phyloP scores from a whole-genome alignment of 139 green algal genomes.

The Chlamydomonas sp. region DNA sequence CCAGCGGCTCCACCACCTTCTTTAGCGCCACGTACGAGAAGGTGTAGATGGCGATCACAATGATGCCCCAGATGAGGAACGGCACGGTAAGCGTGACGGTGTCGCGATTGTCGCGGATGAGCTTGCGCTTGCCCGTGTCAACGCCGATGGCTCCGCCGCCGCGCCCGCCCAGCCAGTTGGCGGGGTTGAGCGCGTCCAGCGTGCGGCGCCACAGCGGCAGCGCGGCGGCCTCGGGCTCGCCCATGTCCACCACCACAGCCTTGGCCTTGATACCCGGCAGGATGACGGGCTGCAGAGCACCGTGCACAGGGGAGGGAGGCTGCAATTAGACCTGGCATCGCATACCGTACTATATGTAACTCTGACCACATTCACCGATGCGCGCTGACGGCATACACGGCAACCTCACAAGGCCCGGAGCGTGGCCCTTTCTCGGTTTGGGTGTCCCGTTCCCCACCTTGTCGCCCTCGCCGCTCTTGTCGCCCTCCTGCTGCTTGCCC shows the following conservation, averaged over 20 bases:
- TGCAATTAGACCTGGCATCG: no score
- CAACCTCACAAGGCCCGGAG: no score
- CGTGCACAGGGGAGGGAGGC: neutral
- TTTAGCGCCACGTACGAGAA: constrained; percentile 42
- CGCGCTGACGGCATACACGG: no score
- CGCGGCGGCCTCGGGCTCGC: neutral
- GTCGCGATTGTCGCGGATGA: constrained; percentile 41
- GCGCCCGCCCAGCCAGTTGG: neutral
- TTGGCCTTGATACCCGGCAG: constrained; percentile 34
- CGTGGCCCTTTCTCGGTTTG: no score
- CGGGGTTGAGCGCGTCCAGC: neutral
- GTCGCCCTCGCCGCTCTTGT: neutral
- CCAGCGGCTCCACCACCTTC: constrained; percentile 25
- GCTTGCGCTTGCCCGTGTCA: constrained; percentile 45
- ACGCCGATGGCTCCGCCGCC: neutral
- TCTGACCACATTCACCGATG: no score
- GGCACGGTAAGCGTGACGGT: constrained; percentile 36
- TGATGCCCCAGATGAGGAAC: constrained; percentile 41
- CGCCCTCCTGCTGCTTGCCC: neutral
- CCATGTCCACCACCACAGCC: constrained; percentile 37
- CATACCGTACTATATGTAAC: no score
- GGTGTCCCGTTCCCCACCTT: neutral
- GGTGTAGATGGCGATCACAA: constrained; percentile 51
- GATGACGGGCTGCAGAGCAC: constrained; percentile 16
- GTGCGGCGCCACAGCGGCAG: constrained; percentile 35